A percentile compares a stretch with the other conserved stretches of the same genome.
These are phyloP conservation scores for Naganishia sp. DNA, from an alignment of 1,284 basidiomycete species.

Conservation along the genomic window DNA sequence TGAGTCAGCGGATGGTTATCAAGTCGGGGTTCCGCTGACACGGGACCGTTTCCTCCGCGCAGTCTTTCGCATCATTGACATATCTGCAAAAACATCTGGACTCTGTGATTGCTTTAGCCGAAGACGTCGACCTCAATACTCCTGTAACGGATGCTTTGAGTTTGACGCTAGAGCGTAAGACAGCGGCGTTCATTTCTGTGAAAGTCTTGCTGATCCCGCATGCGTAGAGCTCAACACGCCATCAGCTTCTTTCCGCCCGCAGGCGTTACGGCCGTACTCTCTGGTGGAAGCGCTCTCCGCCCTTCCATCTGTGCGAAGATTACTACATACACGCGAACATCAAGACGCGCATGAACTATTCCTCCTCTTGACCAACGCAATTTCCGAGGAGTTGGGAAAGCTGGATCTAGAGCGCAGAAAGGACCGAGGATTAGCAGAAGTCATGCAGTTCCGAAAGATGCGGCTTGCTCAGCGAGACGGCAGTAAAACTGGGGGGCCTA, in stretches of 20 bases:
- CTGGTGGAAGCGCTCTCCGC: constrained; percentile 70
- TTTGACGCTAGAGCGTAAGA: constrained; percentile 64
- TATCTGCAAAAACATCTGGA: constrained; percentile 75
- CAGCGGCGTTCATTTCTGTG: constrained; percentile 36
- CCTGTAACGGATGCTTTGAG: constrained; percentile 78
- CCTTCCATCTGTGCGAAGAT: constrained; percentile 62
- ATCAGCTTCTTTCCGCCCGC: constrained; percentile 56
- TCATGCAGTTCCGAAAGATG: constrained; percentile 6
- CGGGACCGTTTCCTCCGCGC: constrained; percentile 3
- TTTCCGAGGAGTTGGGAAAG: constrained; percentile 71
- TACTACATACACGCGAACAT: constrained; percentile 82
- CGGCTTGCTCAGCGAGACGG: constrained; percentile 1
- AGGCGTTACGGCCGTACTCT: constrained; percentile 67
- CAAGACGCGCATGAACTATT: constrained; percentile 97
- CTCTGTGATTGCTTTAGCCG: constrained; percentile 69
- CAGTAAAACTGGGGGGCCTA: not conserved
- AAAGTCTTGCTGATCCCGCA: not conserved
- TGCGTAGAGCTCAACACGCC: constrained; percentile 70
- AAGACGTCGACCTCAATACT: constrained; percentile 71
- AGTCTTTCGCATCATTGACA: constrained; percentile 80
- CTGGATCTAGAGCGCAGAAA: constrained; percentile 43
- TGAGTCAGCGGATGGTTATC: constrained; percentile 47
- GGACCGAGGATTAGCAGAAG: constrained; percentile 24
- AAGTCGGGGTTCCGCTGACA: constrained; percentile 7
- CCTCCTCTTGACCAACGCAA: constrained; percentile 79